Base-by-base conservation (phyloP, 2,329 filamentous ascomycete genomes). In the Tolypocladium nubicola region DNA sequence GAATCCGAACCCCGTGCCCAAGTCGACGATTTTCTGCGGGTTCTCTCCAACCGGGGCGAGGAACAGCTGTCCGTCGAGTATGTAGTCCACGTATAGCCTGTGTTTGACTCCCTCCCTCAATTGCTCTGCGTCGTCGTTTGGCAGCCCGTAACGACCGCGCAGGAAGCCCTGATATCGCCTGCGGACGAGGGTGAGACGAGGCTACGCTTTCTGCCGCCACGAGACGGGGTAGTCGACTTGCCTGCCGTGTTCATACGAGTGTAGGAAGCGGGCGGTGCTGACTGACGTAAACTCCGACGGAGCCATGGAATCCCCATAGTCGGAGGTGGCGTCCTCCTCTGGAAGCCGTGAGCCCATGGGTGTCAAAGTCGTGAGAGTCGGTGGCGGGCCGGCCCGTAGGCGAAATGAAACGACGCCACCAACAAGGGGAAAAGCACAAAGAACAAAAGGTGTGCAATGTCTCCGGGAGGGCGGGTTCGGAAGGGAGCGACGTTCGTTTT, bases 71-170 rank as follows among this genome's bases (percentile, higher is more conserved):
- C 74, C 76, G 13, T 71, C 65, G 8, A 79, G 65, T 11, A 80
- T 63, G 55, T 83, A 75, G 45, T 78, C 75, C 49, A 81, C 70
- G 58, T 71, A 72, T 57, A 79, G 67, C 52, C 68, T 69, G 63
- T 82, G 79, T 61, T 78, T 74, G 50, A 81, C 63, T 37, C 75
- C 71, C 57, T 82, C 77, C 13, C 79, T 73, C 53, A 73, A 71
- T 60, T 76, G 75, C 61, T 82, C 79, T 9, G 69, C 68, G 35
- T 80, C 77, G 58, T 81, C 78, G 61, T 81, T 81, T n/a, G 78
- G 78, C 21, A 80, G 64, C 37, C 77, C 76, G 61, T 80, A 81
- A 52, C 75, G 70, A 10, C 74, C 75, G 39, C 73, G 71, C 3
- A 74, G 66, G 59, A 77, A 78, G 37, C 71, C 72, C 63, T 81